Evolutionary conservation across 2,329 filamentous ascomycete species (phyloP).

Genomic region (Aspergillus chevalieri): DNA sequence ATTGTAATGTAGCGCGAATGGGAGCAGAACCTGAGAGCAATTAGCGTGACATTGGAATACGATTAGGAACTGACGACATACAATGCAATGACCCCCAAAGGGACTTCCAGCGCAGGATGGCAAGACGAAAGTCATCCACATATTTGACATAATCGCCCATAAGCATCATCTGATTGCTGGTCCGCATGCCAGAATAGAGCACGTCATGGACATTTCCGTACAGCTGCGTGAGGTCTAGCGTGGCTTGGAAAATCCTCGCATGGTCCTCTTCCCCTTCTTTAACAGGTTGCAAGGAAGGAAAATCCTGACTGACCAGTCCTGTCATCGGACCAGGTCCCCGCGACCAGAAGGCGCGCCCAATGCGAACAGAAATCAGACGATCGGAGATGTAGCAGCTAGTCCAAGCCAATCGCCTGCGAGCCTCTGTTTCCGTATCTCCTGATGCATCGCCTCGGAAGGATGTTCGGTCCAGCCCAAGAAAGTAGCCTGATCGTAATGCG

Average conservation of each 20-base stretch:
- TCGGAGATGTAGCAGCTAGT: slow-evolving; percentile 63
- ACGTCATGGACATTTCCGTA: slow-evolving; percentile 71
- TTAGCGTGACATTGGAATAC: slow-evolving; percentile 7
- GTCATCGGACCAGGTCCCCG: slow-evolving; percentile 63
- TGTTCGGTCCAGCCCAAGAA: slow-evolving; percentile 63
- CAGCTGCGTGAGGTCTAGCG: slow-evolving; percentile 63
- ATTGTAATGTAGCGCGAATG: slow-evolving; percentile 60
- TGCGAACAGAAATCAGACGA: slow-evolving; percentile 62
- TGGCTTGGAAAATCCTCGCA: slow-evolving; percentile 64
- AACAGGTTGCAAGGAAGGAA: slow-evolving; percentile 58
- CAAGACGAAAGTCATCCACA: slow-evolving; percentile 65
- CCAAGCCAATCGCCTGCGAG: slow-evolving; percentile 63
- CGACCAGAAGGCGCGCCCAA: slow-evolving; percentile 69
- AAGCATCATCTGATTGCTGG: slow-evolving; percentile 63
- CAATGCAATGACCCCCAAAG: slow-evolving; percentile 63
- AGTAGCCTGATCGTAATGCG: slow-evolving; percentile 63
- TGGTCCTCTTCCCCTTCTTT: slow-evolving; percentile 59
- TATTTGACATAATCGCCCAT: slow-evolving; percentile 69
- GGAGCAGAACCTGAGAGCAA: slow-evolving; percentile 50
- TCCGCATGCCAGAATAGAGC: slow-evolving; percentile 64
- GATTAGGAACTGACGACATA: slow-evolving; percentile 24
- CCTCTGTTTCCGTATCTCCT: slow-evolving; percentile 54
- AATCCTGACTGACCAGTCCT: slow-evolving; percentile 59
- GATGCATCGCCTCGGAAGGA: slow-evolving; percentile 58
- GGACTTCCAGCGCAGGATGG: slow-evolving; percentile 65